Conservation (phyloP, 225 moss, liverwort and hornwort species). For the Bryum argenteum region DNA sequence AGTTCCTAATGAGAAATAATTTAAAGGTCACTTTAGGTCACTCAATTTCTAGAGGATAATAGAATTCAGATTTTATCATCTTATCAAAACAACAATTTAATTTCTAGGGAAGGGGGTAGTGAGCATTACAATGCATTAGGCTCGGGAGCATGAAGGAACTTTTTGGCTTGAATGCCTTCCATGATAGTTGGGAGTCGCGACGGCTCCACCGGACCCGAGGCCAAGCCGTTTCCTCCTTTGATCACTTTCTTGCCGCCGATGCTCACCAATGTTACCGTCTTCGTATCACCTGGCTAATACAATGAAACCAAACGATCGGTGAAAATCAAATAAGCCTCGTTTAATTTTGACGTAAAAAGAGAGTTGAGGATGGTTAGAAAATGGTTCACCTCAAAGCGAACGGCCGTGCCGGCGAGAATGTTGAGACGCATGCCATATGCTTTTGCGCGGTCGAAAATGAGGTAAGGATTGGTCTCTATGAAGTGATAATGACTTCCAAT, state of each 20-base stretch:
- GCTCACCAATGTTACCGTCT: slow-evolving; percentile 61
- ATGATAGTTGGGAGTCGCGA: slow-evolving; percentile 73
- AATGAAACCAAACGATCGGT: no score
- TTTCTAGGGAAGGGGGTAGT: no score
- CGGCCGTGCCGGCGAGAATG: slow-evolving; percentile 80
- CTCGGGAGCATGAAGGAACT: slow-evolving; percentile 70
- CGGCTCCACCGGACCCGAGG: slow-evolving; percentile 66
- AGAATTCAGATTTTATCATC: no score
- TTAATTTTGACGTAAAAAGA: no score
- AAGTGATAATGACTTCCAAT: slow-evolving; percentile 97
- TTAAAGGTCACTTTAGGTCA: no score
- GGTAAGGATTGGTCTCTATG: slow-evolving; percentile 86
- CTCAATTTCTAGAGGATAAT: no score
- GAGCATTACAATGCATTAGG: slow-evolving; percentile 62
- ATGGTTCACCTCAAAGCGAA: slow-evolving; percentile 81
- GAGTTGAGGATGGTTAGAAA: no score
- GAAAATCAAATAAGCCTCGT: no score
- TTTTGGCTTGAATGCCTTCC: slow-evolving; percentile 49
- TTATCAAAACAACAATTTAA: no score
- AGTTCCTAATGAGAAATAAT: no score
- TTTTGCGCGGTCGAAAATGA: slow-evolving; percentile 81
- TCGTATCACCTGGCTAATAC: slow-evolving; percentile 74
- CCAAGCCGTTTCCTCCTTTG: slow-evolving; percentile 86
- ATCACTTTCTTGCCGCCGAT: slow-evolving; percentile 83
- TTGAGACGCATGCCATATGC: slow-evolving; percentile 93